A percentile compares a stretch with the other conserved stretches of the same genome.
phyloP scores from a whole-genome alignment of 2,329 filamentous ascomycete genomes.

The Cylindrodendrum hubeiense region DNA sequence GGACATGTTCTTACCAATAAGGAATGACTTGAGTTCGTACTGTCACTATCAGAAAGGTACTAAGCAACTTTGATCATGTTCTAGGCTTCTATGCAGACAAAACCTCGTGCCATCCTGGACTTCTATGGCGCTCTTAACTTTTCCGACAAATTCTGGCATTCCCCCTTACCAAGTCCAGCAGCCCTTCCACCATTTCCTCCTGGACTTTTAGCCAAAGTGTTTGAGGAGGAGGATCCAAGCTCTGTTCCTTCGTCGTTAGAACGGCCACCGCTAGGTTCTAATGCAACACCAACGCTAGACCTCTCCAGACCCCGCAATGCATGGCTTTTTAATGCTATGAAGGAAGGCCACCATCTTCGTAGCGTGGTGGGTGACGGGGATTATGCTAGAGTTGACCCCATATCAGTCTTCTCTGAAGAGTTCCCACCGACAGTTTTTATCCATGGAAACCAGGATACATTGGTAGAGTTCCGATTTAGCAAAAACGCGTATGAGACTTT shows the following conservation, averaged over 20 bases:
- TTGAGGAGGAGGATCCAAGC: neutral
- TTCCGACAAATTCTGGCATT: neutral
- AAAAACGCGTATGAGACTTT: neutral
- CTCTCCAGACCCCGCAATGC: neutral
- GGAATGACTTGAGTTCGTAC: too few species aligned
- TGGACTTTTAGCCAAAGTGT: neutral
- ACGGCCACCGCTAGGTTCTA: neutral
- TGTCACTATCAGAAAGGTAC: too few species aligned
- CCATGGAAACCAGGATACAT: neutral
- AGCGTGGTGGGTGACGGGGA: neutral
- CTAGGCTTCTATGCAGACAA: neutral
- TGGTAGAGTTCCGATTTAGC: neutral
- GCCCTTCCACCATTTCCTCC: neutral
- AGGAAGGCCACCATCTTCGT: neutral
- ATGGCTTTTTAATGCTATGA: neutral
- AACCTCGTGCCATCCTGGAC: neutral
- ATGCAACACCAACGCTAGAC: neutral
- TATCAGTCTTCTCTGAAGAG: neutral
- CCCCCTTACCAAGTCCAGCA: neutral
- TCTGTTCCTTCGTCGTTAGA: neutral
- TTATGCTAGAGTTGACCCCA: neutral
- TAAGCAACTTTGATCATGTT: too few species aligned
- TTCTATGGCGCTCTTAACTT: neutral
- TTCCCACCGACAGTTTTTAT: neutral
- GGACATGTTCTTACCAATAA: too few species aligned